Evolutionary conservation across 305 asterid genomes (phyloP), one percentile per base, ranked within the genome.

Genomic region (Andrographis paniculata): DNA sequence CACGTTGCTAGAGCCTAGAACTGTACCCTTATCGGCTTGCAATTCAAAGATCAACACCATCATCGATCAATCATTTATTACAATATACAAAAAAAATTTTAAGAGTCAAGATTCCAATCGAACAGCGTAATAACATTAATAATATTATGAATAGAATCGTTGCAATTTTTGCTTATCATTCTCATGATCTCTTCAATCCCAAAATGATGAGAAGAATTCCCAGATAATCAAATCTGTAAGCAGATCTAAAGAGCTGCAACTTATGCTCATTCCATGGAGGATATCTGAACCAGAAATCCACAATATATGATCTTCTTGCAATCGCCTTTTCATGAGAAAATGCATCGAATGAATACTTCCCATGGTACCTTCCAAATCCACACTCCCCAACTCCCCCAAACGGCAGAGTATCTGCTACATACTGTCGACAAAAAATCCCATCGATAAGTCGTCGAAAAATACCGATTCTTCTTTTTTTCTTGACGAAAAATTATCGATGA

Each of bases 361-460:
- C 96, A 14, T 89, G 96, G 71, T 89, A 89, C 61, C 98, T 70
- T 24, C 96, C 98, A 3, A 71, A 59, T 1, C 98, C 96, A 52
- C 98, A 86, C 48, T 64, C 64, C 24, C 99, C 99, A 1, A 91
- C 84, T 16, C 99, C 96, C 50, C 96, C 99, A 41, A 91, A 91
- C 1, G 99, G 96, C 52, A 91, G 65, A 0, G 60, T 36, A 4
- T 91, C 99, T 6, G 78, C 66, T 51, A 83, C 0, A 62, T 76
- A 91, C 96, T 89, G 10, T 77, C 63, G 4, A 33, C 13, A 9
- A 4, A 33, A 33, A 73, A 24, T 14, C 6, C 12, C 33, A 18
- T 24, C 8, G 8, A 57, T 2, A 46, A 38, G 11, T 16, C 19
- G 48, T 15, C 30, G 8, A 24, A 24, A 24, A 3, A 4, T 3